These are phyloP conservation scores for Leccinum griseonigrum DNA, from an alignment of 1,284 basidiomycete genomes.

Conservation along the genomic window DNA sequence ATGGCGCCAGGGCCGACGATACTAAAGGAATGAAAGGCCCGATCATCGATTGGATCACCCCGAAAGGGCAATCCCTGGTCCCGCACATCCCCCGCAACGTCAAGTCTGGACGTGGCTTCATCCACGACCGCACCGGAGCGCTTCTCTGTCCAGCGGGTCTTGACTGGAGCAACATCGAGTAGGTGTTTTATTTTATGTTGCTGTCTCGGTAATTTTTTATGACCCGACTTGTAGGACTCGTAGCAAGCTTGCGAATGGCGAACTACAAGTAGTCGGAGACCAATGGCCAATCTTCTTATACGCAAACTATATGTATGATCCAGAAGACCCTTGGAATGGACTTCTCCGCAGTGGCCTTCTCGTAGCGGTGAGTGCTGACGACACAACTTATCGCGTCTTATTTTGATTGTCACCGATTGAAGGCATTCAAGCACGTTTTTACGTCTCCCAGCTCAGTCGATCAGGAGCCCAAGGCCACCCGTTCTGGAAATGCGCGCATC, in stretches of 20 bases:
- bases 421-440: neutral
- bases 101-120: neutral
- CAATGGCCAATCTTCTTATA: neutral
- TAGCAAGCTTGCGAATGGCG: neutral
- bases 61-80: neutral
- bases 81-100: neutral
- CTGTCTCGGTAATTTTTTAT: neutral
- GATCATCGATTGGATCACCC: neutral
- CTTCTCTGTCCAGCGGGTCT: neutral
- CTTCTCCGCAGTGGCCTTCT: neutral
- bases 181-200: neutral
- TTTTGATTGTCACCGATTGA: neutral
- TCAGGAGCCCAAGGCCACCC: neutral
- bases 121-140: neutral
- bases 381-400: neutral
- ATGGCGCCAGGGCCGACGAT: neutral
- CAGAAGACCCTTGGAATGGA: neutral
- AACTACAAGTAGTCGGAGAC: neutral
- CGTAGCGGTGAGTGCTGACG: neutral
- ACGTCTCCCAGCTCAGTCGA: neutral
- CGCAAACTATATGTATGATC: neutral
- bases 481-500: neutral
- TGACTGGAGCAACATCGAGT: neutral
- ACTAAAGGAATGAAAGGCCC: neutral
- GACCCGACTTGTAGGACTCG: neutral